These are phyloP conservation scores for Collybiopsis confluens DNA, from an alignment of 768 basidiomycete genomes.

Conservation along the genomic window DNA sequence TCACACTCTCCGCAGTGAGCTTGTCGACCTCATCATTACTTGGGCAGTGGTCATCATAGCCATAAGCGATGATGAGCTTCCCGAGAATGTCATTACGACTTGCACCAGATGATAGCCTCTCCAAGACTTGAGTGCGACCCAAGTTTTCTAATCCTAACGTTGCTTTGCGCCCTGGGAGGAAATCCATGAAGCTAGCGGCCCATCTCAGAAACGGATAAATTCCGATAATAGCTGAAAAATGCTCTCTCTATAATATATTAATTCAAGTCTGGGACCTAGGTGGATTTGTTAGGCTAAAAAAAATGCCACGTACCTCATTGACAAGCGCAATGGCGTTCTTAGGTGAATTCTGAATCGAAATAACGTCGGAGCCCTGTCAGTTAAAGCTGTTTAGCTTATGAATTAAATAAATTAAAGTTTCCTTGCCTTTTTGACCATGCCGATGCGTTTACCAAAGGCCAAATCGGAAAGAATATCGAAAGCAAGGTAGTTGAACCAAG, in stretches of 20 bases:
- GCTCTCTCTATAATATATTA: constrained; percentile 24
- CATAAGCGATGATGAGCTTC: constrained; percentile 19
- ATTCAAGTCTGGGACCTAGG: neutral
- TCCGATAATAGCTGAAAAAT: constrained; percentile 24
- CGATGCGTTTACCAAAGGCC: constrained; percentile 28
- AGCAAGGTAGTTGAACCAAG: constrained; percentile 30
- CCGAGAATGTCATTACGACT: constrained; percentile 23
- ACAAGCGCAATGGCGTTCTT: constrained; percentile 13
- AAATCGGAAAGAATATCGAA: constrained; percentile 30
- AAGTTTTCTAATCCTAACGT: constrained; percentile 18
- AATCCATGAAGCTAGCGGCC: constrained; percentile 20
- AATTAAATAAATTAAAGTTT: too few species aligned
- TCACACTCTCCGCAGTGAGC: constrained; percentile 24
- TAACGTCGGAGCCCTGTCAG: neutral
- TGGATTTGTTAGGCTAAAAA: neutral
- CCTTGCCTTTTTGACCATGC: constrained; percentile 23
- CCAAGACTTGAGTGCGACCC: constrained; percentile 19
- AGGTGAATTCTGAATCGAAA: neutral
- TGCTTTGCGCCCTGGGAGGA: constrained; percentile 20
- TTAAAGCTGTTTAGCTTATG: neutral
- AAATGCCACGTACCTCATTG: constrained; percentile 22
- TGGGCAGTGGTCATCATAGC: constrained; percentile 7
- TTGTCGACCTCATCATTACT: constrained; percentile 16
- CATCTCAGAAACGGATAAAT: constrained; percentile 18
- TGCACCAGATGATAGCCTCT: constrained; percentile 16